phyloP scores from a whole-genome alignment of 352 stramenopile genomes.

The Globisporangium yorkense region DNA sequence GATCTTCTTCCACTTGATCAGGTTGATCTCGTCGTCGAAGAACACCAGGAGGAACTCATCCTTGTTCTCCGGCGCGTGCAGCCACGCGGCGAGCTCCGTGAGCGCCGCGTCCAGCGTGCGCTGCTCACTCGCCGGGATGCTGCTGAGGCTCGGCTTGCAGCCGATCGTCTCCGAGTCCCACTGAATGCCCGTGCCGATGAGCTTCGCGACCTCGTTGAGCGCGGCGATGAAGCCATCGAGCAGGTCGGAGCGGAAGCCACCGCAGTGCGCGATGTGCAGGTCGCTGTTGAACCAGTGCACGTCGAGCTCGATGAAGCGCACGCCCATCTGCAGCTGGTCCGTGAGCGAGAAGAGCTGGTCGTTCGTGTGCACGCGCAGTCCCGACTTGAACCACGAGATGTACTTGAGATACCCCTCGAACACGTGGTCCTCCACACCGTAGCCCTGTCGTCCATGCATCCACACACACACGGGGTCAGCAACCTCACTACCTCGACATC shows the following conservation, averaged over 20 bases:
- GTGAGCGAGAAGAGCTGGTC: slow-evolving; percentile 65
- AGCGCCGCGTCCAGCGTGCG: slow-evolving; percentile 38
- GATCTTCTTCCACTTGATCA: slow-evolving; percentile 82
- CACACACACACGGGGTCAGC: neutral
- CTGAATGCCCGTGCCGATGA: slow-evolving; percentile 48
- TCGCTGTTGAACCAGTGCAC: slow-evolving; percentile 67
- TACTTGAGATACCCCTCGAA: slow-evolving; percentile 57
- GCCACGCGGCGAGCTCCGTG: slow-evolving; percentile 44
- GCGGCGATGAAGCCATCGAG: slow-evolving; percentile 54
- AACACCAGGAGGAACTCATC: slow-evolving; percentile 79
- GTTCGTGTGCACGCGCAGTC: slow-evolving; percentile 54
- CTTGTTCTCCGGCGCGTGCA: slow-evolving; percentile 46
- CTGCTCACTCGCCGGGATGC: slow-evolving; percentile 54
- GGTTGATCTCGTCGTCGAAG: slow-evolving; percentile 73
- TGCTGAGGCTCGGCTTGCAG: slow-evolving; percentile 64
- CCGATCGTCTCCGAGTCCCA: slow-evolving; percentile 69
- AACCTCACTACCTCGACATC: neutral
- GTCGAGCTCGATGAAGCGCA: slow-evolving; percentile 64
- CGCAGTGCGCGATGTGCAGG: slow-evolving; percentile 61
- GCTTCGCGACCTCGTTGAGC: slow-evolving; percentile 57
- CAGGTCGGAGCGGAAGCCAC: slow-evolving; percentile 49
- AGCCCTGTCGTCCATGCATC: slow-evolving; percentile 25
- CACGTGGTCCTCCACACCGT: slow-evolving; percentile 60
- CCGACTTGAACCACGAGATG: slow-evolving; percentile 47
- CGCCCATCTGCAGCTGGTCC: slow-evolving; percentile 58